Conservation (phyloP, 2,329 filamentous ascomycete species). For the Pseudocercospora macadamiae region DNA sequence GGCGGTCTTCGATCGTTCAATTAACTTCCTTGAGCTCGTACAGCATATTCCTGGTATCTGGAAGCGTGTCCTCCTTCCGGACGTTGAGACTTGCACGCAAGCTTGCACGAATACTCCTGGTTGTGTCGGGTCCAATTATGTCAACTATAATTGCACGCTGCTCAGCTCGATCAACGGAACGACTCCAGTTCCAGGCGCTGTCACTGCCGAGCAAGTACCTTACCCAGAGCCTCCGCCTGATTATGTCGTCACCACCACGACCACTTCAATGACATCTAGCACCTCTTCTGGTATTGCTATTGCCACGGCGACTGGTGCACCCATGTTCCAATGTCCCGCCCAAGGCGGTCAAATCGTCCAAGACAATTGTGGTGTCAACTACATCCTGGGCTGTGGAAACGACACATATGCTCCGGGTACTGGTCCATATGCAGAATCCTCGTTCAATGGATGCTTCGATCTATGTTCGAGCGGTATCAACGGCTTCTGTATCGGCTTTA, state of each 20-base stretch:
- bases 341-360: slow-evolving; percentile 9
- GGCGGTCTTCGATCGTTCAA: not conserved
- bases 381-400: slow-evolving; percentile 9
- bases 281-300: not conserved
- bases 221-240: slow-evolving; percentile 9
- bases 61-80: slow-evolving; percentile 10
- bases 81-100: slow-evolving; percentile 11
- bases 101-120: slow-evolving; percentile 10
- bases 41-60: not conserved
- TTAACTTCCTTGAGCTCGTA: slow-evolving; percentile 7
- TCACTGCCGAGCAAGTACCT: slow-evolving; percentile 1
- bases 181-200: slow-evolving; percentile 5
- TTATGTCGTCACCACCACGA: slow-evolving; percentile 7
- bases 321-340: slow-evolving; percentile 2
- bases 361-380: slow-evolving; percentile 13
- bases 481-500: not conserved
- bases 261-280: not conserved
- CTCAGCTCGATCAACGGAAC: slow-evolving; percentile 14
- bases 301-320: not conserved
- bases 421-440: not conserved
- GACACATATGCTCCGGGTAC: not conserved
- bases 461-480: slow-evolving; percentile 8
- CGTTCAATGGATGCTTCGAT: slow-evolving; percentile 9
- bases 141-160: slow-evolving; percentile 15
- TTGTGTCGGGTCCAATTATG: slow-evolving; percentile 13